phyloP scores from a whole-genome alignment of 345 rosid genomes.

The Eucalyptus lansdowneana region DNA sequence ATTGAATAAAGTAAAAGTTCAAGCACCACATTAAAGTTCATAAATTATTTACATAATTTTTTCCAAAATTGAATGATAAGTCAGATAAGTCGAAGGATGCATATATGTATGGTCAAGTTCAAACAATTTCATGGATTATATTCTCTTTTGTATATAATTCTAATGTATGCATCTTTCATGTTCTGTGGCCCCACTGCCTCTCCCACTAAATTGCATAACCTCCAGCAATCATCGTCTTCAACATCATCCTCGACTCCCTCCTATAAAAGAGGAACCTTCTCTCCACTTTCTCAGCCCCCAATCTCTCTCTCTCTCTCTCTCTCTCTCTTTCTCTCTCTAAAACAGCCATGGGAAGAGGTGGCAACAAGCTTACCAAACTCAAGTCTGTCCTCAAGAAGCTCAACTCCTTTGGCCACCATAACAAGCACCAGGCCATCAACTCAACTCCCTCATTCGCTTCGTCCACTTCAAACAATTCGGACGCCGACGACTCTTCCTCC shows the following conservation, averaged over 20 bases:
- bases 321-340: not conserved
- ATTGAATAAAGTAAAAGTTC: too few species aligned
- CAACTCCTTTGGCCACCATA: slow-evolving; percentile 13
- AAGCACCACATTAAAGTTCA: rapidly evolving
- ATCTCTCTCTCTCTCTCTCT: not conserved
- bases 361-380: slow-evolving; percentile 17
- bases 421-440: not conserved
- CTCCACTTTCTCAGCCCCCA: slow-evolving; percentile 1
- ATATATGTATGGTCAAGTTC: not conserved
- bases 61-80: not conserved
- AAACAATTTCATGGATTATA: not conserved
- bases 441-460: not conserved
- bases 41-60: not conserved
- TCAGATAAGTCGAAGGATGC: not conserved
- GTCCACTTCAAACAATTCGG: not conserved
- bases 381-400: slow-evolving; percentile 21
- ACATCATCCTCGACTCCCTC: not conserved
- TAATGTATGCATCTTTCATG: not conserved
- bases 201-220: not conserved
- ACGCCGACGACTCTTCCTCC: not conserved
- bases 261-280: slow-evolving; percentile 25
- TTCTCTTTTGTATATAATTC: not conserved
- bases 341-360: slow-evolving; percentile 12
- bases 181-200: not conserved
- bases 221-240: not conserved